Evolutionary conservation across 345 rosid genomes (phyloP).

Genomic region (Ricinus communis): DNA sequence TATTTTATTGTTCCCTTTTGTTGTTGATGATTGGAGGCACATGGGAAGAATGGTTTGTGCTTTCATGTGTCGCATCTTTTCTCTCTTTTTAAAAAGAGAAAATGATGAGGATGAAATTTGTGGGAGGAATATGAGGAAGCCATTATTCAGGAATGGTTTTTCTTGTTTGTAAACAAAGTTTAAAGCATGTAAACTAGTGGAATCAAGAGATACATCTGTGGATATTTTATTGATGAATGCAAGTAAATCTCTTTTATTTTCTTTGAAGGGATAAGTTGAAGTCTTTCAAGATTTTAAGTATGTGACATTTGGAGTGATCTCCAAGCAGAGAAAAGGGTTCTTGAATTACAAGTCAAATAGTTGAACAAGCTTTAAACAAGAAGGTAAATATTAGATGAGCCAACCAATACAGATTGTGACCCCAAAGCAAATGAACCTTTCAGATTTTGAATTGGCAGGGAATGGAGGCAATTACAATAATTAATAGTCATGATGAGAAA

Average conservation of each 20-base stretch:
- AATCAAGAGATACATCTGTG: neutral
- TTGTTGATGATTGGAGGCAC: slow-evolving; percentile 12
- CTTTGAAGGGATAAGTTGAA: neutral
- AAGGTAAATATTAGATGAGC: neutral
- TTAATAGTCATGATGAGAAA: no score
- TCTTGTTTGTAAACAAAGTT: neutral
- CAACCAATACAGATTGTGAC: slow-evolving; percentile 12
- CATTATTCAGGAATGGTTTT: neutral
- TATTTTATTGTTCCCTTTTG: neutral
- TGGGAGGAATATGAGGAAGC: neutral
- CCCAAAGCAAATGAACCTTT: slow-evolving; percentile 4
- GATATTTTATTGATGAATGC: no score
- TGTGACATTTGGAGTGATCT: slow-evolving; percentile 16
- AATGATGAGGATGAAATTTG: neutral
- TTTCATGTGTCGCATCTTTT: neutral
- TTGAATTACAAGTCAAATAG: neutral
- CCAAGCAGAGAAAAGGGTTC: slow-evolving; percentile 12
- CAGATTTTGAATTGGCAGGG: neutral
- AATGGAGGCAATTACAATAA: neutral
- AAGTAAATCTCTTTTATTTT: no score
- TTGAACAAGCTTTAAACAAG: neutral
- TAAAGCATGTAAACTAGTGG: neutral
- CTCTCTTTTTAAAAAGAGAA: neutral
- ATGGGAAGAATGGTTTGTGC: neutral
- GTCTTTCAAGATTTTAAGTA: neutral